These are phyloP conservation scores for Pyrenophora seminiperda DNA, from an alignment of 2,329 filamentous ascomycete genomes.

Conservation along the genomic window DNA sequence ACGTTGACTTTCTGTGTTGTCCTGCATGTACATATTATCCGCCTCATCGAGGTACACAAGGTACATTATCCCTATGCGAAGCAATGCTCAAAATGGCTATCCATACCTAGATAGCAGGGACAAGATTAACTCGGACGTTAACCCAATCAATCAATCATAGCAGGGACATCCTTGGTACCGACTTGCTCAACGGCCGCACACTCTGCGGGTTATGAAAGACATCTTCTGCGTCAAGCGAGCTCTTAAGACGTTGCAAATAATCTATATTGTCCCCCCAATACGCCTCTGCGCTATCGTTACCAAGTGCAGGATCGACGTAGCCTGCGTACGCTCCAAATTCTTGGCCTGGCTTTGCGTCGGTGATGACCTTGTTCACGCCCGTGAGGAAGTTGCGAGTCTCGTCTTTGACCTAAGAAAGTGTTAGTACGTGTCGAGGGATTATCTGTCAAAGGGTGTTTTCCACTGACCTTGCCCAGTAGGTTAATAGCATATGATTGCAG, in stretches of 20 bases:
- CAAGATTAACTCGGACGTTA: too few species aligned
- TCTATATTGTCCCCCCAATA: constrained; percentile 53
- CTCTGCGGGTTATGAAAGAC: constrained; percentile 47
- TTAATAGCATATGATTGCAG: constrained; percentile 47
- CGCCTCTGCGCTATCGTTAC: constrained; percentile 49
- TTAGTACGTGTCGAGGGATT: neutral
- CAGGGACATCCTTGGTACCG: neutral
- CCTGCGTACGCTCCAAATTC: constrained; percentile 58
- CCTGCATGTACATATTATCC: too few species aligned
- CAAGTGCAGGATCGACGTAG: constrained; percentile 57
- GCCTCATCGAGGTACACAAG: too few species aligned
- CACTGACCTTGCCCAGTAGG: constrained; percentile 28
- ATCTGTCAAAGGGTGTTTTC: neutral
- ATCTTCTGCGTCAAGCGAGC: constrained; percentile 47
- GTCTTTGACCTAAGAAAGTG: constrained; percentile 25
- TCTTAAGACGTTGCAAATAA: constrained; percentile 47
- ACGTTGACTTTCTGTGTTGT: too few species aligned
- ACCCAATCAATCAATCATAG: too few species aligned
- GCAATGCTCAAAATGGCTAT: too few species aligned
- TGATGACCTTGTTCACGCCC: constrained; percentile 49
- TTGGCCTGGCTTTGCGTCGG: constrained; percentile 34
- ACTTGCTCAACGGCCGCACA: constrained; percentile 29
- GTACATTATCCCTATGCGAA: too few species aligned
- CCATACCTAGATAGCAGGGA: too few species aligned
- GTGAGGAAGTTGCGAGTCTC: constrained; percentile 49